A percentile compares a stretch with the other conserved stretches of the same genome.
Evolutionary conservation across 1,284 basidiomycete genomes (phyloP).

Genomic region (Wallemia hederae): DNA sequence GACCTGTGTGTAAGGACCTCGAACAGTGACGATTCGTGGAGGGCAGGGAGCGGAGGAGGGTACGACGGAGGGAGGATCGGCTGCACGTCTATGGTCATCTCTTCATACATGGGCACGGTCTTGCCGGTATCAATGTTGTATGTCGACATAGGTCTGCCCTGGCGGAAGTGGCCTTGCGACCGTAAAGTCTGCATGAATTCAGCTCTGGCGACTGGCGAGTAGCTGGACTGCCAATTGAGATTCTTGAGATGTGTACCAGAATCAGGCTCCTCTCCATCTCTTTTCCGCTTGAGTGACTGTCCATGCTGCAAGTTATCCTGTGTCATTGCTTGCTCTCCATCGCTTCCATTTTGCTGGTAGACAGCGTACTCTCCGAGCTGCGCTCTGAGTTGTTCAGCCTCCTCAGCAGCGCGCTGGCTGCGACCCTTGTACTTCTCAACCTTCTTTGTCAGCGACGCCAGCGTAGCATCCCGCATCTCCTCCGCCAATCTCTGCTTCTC

Average conservation of each 20-base stretch:
- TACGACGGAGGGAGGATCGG: not conserved
- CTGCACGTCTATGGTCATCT: not conserved
- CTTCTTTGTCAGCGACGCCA: no score
- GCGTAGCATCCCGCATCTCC: no score
- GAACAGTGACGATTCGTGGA: not conserved
- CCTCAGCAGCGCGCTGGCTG: no score
- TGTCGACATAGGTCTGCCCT: not conserved
- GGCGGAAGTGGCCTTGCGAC: not conserved
- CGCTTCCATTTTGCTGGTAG: no score
- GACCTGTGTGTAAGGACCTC: not conserved
- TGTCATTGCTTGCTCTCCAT: no score
- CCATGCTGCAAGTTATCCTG: no score
- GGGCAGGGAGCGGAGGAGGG: not conserved
- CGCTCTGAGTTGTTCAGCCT: no score
- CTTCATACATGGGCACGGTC: not conserved
- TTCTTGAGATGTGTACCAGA: not conserved
- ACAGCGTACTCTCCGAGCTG: no score
- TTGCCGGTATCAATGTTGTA: not conserved
- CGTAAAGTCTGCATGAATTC: not conserved
- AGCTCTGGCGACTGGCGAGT: not conserved
- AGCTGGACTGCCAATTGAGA: not conserved
- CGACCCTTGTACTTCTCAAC: no score
- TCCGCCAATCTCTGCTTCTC: no score
- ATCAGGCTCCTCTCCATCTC: not conserved
- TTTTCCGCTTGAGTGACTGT: not conserved